These are phyloP conservation scores for Botryotinia calthae DNA, from an alignment of 2,329 filamentous ascomycete species.

Conservation along the genomic window DNA sequence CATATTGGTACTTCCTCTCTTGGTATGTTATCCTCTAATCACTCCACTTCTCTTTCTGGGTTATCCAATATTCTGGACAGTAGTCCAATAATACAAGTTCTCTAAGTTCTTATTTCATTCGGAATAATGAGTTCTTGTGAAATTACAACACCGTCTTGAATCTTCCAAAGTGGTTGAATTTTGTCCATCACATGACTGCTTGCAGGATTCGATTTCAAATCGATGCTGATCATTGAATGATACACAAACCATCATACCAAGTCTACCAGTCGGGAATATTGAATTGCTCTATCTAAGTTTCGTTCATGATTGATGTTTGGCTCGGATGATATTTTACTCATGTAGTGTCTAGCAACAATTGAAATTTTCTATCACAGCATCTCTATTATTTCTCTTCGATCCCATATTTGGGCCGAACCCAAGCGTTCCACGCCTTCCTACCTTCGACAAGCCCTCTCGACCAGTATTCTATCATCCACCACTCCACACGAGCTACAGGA, in stretches of 20 bases:
- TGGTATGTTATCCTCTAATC: slow-evolving; percentile 18
- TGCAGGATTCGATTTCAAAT: neutral
- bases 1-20: slow-evolving; percentile 27
- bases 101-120: neutral
- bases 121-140: neutral
- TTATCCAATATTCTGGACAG: neutral
- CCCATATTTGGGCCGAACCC: slow-evolving; percentile 27
- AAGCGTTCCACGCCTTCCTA: slow-evolving; percentile 29
- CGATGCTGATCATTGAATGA: no score
- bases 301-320: no score
- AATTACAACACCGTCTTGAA: neutral
- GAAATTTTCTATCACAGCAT: slow-evolving; percentile 64
- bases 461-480: slow-evolving; percentile 26
- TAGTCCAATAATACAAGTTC: neutral
- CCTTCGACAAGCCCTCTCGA: slow-evolving; percentile 30
- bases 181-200: neutral
- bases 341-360: slow-evolving; percentile 51
- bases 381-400: slow-evolving; percentile 59
- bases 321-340: neutral
- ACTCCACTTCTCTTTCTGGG: neutral
- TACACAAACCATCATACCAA: neutral
- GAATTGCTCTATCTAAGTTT: neutral
- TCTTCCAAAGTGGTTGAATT: neutral
- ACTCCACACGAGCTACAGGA: slow-evolving; percentile 39
- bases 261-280: neutral